phyloP scores from a whole-genome alignment of 2,329 filamentous ascomycete genomes.

The Colletotrichum tropicale region DNA sequence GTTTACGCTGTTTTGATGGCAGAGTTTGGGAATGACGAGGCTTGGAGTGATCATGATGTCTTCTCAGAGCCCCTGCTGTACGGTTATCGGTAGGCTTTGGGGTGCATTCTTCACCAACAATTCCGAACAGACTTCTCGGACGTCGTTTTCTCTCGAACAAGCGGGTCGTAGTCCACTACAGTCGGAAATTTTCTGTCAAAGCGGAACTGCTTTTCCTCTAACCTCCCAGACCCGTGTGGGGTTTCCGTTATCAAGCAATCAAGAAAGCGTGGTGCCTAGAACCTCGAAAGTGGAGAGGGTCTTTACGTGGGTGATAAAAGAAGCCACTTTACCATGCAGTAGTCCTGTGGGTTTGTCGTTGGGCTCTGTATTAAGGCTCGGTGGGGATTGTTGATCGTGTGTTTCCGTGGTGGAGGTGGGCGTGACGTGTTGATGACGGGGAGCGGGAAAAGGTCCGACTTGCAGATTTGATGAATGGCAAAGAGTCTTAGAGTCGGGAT shows the following conservation, averaged over 20 bases:
- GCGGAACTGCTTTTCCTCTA: not conserved
- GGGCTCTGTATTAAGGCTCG: not conserved
- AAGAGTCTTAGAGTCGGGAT: not conserved
- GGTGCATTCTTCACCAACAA: not conserved
- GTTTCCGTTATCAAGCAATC: not conserved
- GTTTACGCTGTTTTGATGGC: not conserved
- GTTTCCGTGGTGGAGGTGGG: not conserved
- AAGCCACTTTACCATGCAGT: not conserved
- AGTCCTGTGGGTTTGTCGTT: not conserved
- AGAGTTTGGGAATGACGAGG: not conserved
- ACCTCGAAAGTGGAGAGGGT: not conserved
- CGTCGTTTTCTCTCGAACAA: not conserved
- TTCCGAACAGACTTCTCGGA: not conserved
- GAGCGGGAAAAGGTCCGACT: not conserved
- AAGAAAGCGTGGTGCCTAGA: not conserved
- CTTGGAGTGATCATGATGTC: not conserved
- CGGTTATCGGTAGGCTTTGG: not conserved
- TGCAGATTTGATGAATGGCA: not conserved
- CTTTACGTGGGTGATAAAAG: not conserved
- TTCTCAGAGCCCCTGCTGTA: not conserved
- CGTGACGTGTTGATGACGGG: not conserved
- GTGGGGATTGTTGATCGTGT: not conserved
- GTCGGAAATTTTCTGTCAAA: not conserved
- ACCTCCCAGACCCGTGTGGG: not conserved
- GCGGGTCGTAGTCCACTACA: not conserved